A percentile compares a stretch with the other conserved stretches of the same genome.
phyloP scores from a whole-genome alignment of 768 basidiomycete species.

The Clavaria fumosa region DNA sequence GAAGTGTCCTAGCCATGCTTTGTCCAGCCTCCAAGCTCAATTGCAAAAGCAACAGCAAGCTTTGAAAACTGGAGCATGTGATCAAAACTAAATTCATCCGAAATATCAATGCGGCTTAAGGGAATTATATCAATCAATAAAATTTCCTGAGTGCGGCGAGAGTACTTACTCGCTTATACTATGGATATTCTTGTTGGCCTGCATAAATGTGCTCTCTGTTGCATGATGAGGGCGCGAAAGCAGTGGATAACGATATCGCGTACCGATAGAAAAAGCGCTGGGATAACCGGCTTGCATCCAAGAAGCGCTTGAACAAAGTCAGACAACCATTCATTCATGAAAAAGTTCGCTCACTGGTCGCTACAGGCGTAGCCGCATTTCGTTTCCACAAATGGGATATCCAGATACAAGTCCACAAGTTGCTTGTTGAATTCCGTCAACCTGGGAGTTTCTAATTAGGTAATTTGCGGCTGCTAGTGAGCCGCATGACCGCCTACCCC shows the following conservation, averaged over 20 bases:
- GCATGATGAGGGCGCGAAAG: constrained; percentile 10
- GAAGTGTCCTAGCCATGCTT: constrained; percentile 21
- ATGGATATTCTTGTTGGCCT: constrained; percentile 78
- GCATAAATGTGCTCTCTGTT: constrained; percentile 58
- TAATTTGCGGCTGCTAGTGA: constrained; percentile 5
- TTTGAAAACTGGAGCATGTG: constrained; percentile 89
- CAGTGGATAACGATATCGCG: constrained; percentile 9
- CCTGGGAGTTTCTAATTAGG: constrained; percentile 22
- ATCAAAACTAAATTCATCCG: constrained; percentile 75
- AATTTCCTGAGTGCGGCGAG: constrained; percentile 6
- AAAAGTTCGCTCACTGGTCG: constrained; percentile 50
- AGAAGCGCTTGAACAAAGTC: constrained; percentile 36
- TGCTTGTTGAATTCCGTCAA: constrained; percentile 70
- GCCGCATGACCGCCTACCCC: constrained; percentile 20
- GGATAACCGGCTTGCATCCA: constrained; percentile 82
- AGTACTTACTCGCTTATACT: constrained; percentile 49
- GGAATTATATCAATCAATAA: constrained; percentile 10
- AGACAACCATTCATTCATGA: constrained; percentile 15
- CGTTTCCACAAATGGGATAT: constrained; percentile 75
- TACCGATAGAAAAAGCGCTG: constrained; percentile 71
- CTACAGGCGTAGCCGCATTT: constrained; percentile 91
- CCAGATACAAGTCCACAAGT: constrained; percentile 63
- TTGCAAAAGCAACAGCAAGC: constrained; percentile 62
- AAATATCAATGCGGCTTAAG: constrained; percentile 65
- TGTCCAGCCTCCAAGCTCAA: constrained; percentile 50